A percentile compares a stretch with the other conserved stretches of the same genome.
Conservation (phyloP, 495 filamentous ascomycete species). For the Aspergillus ostianus region DNA sequence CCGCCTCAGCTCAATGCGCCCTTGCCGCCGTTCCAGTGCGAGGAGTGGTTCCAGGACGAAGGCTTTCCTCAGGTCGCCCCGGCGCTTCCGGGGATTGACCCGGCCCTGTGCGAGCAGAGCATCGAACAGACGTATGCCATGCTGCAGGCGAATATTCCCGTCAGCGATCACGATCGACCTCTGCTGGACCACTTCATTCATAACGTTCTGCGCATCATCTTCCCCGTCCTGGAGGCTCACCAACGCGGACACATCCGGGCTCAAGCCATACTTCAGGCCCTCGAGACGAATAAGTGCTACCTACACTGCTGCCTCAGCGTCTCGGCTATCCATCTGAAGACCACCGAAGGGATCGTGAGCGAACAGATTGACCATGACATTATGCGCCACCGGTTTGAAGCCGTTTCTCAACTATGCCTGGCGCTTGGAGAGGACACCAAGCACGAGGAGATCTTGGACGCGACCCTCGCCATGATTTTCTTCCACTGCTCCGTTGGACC, state of each 20-base stretch:
- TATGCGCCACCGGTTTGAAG: constrained; percentile 86
- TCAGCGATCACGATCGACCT: constrained; percentile 84
- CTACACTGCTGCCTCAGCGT: constrained; percentile 96
- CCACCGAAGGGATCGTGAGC: constrained; percentile 60
- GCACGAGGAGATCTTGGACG: constrained; percentile 87
- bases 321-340: constrained; percentile 90
- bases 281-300: constrained; percentile 90
- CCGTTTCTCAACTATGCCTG: constrained; percentile 82
- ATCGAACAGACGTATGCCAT: constrained; percentile 32
- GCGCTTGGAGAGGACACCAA: constrained; percentile 76
- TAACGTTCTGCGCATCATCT: constrained; percentile 82
- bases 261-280: constrained; percentile 76
- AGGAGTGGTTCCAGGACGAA: constrained; percentile 75
- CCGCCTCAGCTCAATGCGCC: constrained; percentile 68
- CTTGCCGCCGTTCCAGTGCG: constrained; percentile 65
- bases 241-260: constrained; percentile 75
- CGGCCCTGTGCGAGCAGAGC: constrained; percentile 23
- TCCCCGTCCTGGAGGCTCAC: constrained; percentile 86
- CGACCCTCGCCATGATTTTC: constrained; percentile 93
- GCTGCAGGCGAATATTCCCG: constrained; percentile 70
- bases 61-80: constrained; percentile 49
- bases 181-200: constrained; percentile 91
- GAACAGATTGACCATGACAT: constrained; percentile 90
- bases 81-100: constrained; percentile 50
- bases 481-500: constrained; percentile 93